phyloP scores from a whole-genome alignment of 2,329 filamentous ascomycete genomes.

The Chrysosporium keratinophilum region DNA sequence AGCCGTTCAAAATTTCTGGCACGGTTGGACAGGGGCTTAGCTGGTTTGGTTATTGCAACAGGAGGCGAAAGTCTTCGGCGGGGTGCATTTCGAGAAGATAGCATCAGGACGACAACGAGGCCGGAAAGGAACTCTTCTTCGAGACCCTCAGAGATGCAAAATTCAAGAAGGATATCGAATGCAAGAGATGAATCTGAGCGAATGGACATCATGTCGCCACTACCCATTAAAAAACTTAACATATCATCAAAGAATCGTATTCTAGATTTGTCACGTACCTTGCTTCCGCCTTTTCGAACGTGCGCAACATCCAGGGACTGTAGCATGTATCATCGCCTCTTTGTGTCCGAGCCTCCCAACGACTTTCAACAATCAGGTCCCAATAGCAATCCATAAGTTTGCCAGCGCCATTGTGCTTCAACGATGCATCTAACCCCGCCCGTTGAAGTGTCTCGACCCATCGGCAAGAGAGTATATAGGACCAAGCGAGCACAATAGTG shows the following conservation, averaged over 20 bases:
- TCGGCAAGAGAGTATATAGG: not conserved
- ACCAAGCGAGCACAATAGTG: too few relatives aligned
- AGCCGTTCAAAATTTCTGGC: constrained; percentile 10
- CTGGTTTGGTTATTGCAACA: constrained; percentile 4
- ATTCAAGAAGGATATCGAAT: constrained; percentile 17
- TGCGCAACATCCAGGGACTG: constrained; percentile 8
- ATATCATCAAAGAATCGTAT: not conserved
- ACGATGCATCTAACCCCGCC: not conserved
- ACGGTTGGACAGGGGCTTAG: not conserved
- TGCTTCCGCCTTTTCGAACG: not conserved
- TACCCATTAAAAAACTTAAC: not conserved
- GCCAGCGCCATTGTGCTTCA: not conserved
- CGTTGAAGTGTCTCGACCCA: not conserved
- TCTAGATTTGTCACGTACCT: constrained; percentile 6
- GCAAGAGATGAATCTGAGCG: constrained; percentile 13
- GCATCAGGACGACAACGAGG: constrained; percentile 12
- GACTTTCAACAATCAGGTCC: not conserved
- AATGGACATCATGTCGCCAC: constrained; percentile 1
- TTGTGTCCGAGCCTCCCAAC: not conserved
- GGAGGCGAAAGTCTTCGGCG: constrained; percentile 14
- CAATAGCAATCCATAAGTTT: not conserved
- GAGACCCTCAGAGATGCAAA: constrained; percentile 15
- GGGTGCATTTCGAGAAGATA: constrained; percentile 13
- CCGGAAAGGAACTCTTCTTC: constrained; percentile 14
- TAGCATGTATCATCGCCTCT: not conserved